Evolutionary conservation across 225 moss, liverwort and hornwort species (phyloP).

Genomic region (Physcomitrium patens): DNA sequence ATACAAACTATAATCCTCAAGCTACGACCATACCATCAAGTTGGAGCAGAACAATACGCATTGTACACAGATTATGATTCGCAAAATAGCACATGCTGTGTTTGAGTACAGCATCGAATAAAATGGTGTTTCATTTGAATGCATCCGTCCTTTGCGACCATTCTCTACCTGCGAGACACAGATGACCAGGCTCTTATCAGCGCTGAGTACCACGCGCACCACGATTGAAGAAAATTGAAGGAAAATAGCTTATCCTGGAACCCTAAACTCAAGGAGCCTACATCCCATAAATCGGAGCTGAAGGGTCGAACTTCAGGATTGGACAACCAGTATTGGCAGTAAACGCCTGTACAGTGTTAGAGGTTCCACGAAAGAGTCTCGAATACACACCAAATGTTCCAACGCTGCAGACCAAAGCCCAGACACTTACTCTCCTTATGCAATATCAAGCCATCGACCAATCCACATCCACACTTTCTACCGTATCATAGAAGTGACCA

Average conservation of each 20-base stretch:
- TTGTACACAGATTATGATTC: conserved; percentile 9
- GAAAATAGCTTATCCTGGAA: too few relatives aligned
- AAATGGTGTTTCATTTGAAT: neutral
- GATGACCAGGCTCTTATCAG: too few relatives aligned
- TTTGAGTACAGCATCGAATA: conserved; percentile 18
- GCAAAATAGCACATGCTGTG: neutral
- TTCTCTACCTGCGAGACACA: too few relatives aligned
- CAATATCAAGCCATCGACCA: neutral
- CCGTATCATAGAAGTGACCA: conserved; percentile 15
- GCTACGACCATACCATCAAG: too few relatives aligned
- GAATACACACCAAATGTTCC: neutral
- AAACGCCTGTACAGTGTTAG: neutral
- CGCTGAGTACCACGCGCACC: too few relatives aligned
- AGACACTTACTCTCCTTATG: neutral
- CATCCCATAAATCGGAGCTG: too few relatives aligned
- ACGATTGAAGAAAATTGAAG: too few relatives aligned
- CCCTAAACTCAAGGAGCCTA: too few relatives aligned
- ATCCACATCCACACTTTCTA: conserved; percentile 4
- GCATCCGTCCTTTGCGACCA: neutral
- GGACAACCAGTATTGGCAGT: neutral
- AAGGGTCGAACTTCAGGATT: too few relatives aligned
- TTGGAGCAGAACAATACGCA: neutral
- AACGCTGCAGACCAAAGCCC: neutral
- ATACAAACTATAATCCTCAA: conserved; percentile 1
- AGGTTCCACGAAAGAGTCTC: too few relatives aligned